Evolutionary conservation across 1,284 basidiomycete genomes (phyloP).

Genomic region (Sporisorium iseilematis-ciliati): DNA sequence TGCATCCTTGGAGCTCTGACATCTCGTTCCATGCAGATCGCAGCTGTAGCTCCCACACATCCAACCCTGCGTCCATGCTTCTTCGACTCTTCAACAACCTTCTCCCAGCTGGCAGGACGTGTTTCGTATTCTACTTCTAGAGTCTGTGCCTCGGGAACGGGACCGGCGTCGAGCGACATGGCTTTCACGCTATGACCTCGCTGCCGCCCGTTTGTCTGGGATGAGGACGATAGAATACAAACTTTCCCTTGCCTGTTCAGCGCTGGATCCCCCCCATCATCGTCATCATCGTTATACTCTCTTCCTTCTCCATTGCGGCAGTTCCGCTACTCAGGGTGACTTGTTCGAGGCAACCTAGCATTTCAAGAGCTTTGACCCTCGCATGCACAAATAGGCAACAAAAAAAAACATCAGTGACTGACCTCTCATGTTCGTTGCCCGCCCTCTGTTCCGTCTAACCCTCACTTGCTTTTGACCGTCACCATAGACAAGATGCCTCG

Average conservation of each 20-base stretch:
- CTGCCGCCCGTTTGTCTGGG: constrained; percentile 40
- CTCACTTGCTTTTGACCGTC: background rate
- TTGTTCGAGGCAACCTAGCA: constrained; percentile 60
- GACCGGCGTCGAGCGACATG: background rate
- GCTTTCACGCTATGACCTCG: background rate
- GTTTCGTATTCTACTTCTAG: constrained; percentile 40
- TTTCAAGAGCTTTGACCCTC: constrained; percentile 57
- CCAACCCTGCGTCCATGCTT: background rate
- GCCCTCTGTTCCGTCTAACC: constrained; percentile 25
- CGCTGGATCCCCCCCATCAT: constrained; percentile 19
- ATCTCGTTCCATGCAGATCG: background rate
- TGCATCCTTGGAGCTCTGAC: background rate
- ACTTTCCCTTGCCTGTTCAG: constrained; percentile 35
- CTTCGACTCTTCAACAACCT: background rate
- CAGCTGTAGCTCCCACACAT: background rate
- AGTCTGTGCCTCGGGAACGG: constrained; percentile 55
- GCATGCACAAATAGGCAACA: constrained; percentile 52
- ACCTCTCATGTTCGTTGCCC: constrained; percentile 37
- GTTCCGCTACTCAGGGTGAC: constrained; percentile 51
- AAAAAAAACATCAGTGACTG: constrained; percentile 19
- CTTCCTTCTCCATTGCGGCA: constrained; percentile 21
- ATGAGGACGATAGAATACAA: constrained; percentile 42
- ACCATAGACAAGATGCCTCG: constrained; percentile 59
- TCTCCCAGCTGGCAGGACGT: constrained; percentile 38
- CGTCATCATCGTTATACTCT: constrained; percentile 26